Conservation (phyloP, 2,329 filamentous ascomycete species). For the Colletotrichum sp. region DNA sequence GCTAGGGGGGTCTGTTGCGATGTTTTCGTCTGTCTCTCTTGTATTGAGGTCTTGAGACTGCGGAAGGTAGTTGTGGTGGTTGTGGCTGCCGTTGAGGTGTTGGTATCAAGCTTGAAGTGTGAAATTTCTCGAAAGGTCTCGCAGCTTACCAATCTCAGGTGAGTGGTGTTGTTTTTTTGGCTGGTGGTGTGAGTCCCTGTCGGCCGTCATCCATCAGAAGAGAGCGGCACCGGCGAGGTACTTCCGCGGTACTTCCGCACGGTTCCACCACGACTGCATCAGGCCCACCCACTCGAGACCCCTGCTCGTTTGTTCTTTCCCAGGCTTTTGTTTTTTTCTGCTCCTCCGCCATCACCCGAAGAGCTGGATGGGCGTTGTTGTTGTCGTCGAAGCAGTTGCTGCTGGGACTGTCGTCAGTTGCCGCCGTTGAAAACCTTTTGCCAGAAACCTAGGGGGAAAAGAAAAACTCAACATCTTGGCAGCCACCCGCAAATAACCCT, state of each 20-base stretch:
- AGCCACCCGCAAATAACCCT: not conserved
- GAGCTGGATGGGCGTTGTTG: not conserved
- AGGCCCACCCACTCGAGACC: not conserved
- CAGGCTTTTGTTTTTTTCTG: not conserved
- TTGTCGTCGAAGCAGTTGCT: not conserved
- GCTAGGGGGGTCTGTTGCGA: not conserved
- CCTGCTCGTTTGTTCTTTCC: not conserved
- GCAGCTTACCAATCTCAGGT: not conserved
- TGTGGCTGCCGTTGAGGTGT: not conserved
- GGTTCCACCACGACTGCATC: not conserved
- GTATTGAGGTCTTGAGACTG: not conserved
- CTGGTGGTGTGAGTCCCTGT: not conserved
- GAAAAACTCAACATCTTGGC: not conserved
- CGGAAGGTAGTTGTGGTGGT: not conserved
- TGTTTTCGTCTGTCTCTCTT: not conserved
- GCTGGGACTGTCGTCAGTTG: not conserved
- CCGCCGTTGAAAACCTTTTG: not conserved
- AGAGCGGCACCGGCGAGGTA: not conserved
- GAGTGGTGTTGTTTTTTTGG: not conserved
- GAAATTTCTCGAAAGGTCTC: constrained; percentile 7
- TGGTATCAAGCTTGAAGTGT: not conserved
- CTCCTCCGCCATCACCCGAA: not conserved
- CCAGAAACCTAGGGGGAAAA: no score
- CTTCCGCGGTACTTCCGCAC: constrained; percentile 13
- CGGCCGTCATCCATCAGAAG: not conserved